phyloP scores from a whole-genome alignment of 768 basidiomycete species.

The Termitomyces sp. region DNA sequence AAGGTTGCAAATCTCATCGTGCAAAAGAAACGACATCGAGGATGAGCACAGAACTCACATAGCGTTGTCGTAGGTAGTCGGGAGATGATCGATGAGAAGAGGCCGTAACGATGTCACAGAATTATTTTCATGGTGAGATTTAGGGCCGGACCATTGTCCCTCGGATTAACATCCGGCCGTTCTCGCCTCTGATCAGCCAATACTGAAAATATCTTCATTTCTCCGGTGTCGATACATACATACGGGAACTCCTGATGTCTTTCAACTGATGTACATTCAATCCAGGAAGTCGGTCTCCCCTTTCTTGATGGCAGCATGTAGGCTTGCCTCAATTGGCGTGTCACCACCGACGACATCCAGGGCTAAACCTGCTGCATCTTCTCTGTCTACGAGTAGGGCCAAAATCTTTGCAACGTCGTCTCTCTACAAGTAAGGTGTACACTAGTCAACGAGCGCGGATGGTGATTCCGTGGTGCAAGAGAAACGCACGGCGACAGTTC shows the following conservation, averaged over 20 bases:
- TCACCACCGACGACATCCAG: conserved; percentile 58
- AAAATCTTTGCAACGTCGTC: conserved; percentile 53
- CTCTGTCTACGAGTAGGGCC: conserved; percentile 40
- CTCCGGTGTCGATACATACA: background rate
- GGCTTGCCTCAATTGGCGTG: conserved; percentile 35
- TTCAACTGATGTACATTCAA: conserved; percentile 5
- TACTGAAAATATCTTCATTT: background rate
- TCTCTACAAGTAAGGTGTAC: conserved; percentile 1
- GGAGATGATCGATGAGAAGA: background rate
- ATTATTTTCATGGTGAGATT: background rate
- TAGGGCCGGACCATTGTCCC: conserved; percentile 5
- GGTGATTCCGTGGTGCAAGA: background rate
- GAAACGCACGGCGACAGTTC: conserved; percentile 38
- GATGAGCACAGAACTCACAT: background rate
- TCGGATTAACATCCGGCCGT: too few species aligned
- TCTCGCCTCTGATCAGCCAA: too few species aligned
- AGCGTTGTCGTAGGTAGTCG: background rate
- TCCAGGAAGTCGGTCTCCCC: conserved; percentile 39
- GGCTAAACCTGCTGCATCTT: conserved; percentile 49
- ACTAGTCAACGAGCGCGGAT: background rate
- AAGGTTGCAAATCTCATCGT: conserved; percentile 23
- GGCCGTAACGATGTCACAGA: background rate
- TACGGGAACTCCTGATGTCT: background rate
- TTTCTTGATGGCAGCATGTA: conserved; percentile 45
- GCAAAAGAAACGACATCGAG: background rate